Evolutionary conservation across 176 grass and related monocot genomes (phyloP), one percentile per base, ranked within the genome.

Genomic region (Aegilops umbellulata): DNA sequence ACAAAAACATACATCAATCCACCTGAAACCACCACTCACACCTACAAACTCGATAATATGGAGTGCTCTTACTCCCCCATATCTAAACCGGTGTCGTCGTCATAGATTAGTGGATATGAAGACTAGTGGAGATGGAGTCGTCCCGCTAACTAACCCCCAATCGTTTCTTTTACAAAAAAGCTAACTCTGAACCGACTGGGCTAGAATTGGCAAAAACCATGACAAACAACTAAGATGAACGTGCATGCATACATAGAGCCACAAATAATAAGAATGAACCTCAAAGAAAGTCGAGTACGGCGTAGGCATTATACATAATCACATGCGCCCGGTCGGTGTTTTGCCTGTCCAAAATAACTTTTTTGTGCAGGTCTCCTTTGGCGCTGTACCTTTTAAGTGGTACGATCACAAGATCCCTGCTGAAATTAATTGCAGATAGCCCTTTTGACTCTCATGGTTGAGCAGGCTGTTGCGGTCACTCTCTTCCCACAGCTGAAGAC

Each of bases 361-460:
- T 68, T 17, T 10, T 38, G 24, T 25, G 5, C 13, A 77, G 68
- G 74, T 29, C 81, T 80, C 8, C 55, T 82, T 79, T 63, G 12
- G 61, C 3, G 58, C 69, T 76, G 46, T 55, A 22, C 74, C 77
- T 66, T 88, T 88, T 70, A 80, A 65, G n/a, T 86, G 46, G 0
- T 8, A 58, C 22, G 66, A 14, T 95, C 97, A 98, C 97, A 85
- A 60, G 97, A 95, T 91, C 85, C 86, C 73, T 80, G 84, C 13
- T 69, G 67, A 55, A 69, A 82, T 78, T 88, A 81, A 83, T 93
- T 92, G 85, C 32, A 41, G 55, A 16, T 76, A 20, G 19, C 55
- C 86, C 74, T 84, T 92, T 92, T 86, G 4, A 64, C 91, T 89
- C 88, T 84, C 71, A 91, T 84, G 91, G 89, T 78, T 74, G 69